phyloP scores from a whole-genome alignment of 768 basidiomycete genomes.

The Hirschioporus abietinus region DNA sequence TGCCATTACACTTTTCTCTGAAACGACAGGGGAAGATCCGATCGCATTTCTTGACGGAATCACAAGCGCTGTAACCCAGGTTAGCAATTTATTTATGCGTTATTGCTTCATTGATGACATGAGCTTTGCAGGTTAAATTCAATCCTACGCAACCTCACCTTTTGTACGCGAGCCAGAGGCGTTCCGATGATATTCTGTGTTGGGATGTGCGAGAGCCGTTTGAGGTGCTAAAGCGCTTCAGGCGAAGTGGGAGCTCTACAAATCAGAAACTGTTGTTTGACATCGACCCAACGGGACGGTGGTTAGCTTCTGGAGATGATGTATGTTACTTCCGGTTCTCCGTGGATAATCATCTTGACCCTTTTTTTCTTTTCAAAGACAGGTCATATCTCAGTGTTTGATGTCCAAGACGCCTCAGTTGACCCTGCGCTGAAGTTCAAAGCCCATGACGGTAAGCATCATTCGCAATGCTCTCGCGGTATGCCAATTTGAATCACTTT shows the following conservation, averaged over 20 bases:
- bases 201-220: conserved; percentile 76
- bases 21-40: conserved; percentile 47
- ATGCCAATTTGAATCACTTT: background rate
- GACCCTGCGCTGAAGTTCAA: conserved; percentile 34
- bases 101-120: background rate
- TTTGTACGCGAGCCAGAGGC: conserved; percentile 75
- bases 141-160: conserved; percentile 67
- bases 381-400: conserved; percentile 58
- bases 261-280: conserved; percentile 83
- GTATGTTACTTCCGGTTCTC: conserved; percentile 32
- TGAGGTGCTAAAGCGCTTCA: conserved; percentile 36
- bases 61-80: conserved; percentile 29
- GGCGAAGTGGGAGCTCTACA: conserved; percentile 28
- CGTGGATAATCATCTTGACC: background rate
- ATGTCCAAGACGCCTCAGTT: conserved; percentile 27
- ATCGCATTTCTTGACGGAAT: conserved; percentile 62
- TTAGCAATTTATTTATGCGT: conserved; percentile 17
- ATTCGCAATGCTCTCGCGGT: background rate
- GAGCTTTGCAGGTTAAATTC: conserved; percentile 62
- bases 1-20: conserved; percentile 60
- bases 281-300: conserved; percentile 60
- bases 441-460: conserved; percentile 53
- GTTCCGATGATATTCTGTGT: conserved; percentile 53
- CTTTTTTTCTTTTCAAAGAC: conserved; percentile 30
- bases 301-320: conserved; percentile 63